Percentiles rank a stretch among this genome's conserved stretches.
These are phyloP conservation scores for Cichorium intybus DNA, from an alignment of 140 eudicot genomes.

Conservation along the genomic window DNA sequence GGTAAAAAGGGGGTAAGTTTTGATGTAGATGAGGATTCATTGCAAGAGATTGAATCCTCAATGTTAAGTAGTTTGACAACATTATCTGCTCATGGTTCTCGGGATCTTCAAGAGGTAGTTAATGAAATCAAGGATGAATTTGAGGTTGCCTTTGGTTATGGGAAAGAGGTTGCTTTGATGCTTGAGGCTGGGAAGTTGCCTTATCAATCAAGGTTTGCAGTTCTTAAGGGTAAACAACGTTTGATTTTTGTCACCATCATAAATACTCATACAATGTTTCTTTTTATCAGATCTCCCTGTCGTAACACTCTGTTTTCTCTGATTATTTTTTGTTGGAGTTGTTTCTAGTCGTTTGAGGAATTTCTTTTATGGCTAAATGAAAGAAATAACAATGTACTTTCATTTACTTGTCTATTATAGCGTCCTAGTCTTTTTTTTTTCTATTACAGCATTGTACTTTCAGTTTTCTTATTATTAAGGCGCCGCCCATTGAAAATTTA, in stretches of 20 bases:
- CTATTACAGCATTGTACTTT: background rate
- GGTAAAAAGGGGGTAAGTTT: slow-evolving; percentile 73
- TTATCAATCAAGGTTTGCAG: slow-evolving; percentile 60
- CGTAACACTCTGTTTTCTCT: background rate
- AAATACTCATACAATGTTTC: slow-evolving; percentile 8
- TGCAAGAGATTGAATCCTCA: slow-evolving; percentile 65
- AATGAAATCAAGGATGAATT: slow-evolving; percentile 83
- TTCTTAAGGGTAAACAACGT: slow-evolving; percentile 58
- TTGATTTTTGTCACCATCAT: slow-evolving; percentile 15
- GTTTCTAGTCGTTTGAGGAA: background rate
- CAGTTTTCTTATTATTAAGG: background rate
- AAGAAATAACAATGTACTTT: background rate
- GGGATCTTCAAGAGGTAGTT: slow-evolving; percentile 86
- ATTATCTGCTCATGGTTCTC: slow-evolving; percentile 67
- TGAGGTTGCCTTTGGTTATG: slow-evolving; percentile 65
- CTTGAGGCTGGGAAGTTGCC: slow-evolving; percentile 93
- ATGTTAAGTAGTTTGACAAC: slow-evolving; percentile 65
- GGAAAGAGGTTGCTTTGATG: slow-evolving; percentile 90
- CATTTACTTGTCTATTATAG: background rate
- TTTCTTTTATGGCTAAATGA: background rate
- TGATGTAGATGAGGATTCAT: slow-evolving; percentile 66
- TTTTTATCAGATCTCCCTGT: background rate
- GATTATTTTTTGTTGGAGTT: background rate
- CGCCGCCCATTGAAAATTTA: too few species aligned
- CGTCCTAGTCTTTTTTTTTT: background rate